Evolutionary conservation across 2,329 filamentous ascomycete species (phyloP).

Genomic region (Macroventuria anomochaeta): DNA sequence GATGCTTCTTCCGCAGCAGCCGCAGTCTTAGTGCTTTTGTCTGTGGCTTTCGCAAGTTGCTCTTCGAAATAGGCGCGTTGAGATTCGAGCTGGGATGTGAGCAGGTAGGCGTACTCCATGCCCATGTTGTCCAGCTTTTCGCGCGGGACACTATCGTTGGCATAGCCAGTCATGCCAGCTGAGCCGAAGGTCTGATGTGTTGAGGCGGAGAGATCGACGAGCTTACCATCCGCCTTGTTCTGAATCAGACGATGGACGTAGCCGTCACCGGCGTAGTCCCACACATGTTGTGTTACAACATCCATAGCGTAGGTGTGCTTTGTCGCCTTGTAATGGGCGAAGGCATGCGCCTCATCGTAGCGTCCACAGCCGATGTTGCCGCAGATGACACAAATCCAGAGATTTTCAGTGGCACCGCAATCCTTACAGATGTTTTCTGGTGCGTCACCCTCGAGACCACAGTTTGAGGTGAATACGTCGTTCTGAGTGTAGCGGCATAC

Average conservation of each 20-base stretch:
- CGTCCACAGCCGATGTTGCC: conserved; percentile 91
- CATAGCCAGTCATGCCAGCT: conserved; percentile 53
- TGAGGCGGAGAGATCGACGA: conserved; percentile 80
- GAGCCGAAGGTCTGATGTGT: conserved; percentile 32
- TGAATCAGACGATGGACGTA: conserved; percentile 97
- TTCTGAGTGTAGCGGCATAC: conserved; percentile 90
- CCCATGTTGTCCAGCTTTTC: conserved; percentile 80
- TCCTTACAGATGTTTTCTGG: conserved; percentile 76
- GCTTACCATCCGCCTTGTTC: conserved; percentile 88
- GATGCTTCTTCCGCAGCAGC: conserved; percentile 69
- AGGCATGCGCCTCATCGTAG: conserved; percentile 92
- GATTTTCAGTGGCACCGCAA: conserved; percentile 79
- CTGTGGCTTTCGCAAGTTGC: conserved; percentile 83
- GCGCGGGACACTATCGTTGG: conserved; percentile 72
- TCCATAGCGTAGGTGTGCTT: conserved; percentile 93
- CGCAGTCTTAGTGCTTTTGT: conserved; percentile 81
- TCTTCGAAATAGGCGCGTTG: conserved; percentile 95
- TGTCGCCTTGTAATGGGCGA: conserved; percentile 89
- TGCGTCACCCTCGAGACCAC: conserved; percentile 48
- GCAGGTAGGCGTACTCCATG: conserved; percentile 90
- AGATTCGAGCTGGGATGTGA: conserved; percentile 90
- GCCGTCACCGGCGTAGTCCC: conserved; percentile 95
- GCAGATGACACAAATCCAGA: conserved; percentile 96
- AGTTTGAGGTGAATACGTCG: conserved; percentile 49
- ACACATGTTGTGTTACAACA: conserved; percentile 90